These are phyloP conservation scores for Calonectria fujianensis DNA, from an alignment of 2,329 filamentous ascomycete species.

Conservation along the genomic window DNA sequence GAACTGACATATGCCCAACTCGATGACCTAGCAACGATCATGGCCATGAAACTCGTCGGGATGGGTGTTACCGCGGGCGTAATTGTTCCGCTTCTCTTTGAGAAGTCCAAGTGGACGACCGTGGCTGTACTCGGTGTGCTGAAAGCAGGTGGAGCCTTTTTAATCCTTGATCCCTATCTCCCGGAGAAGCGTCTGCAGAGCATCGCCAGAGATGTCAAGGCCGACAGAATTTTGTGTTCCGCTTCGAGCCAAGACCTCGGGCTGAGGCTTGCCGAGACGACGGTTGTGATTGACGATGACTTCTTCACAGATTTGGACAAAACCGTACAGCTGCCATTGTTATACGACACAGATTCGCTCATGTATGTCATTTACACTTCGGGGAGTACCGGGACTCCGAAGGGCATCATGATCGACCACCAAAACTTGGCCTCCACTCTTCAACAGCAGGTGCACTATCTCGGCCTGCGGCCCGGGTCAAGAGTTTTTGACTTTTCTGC, in stretches of 20 bases:
- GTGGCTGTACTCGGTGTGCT: not conserved
- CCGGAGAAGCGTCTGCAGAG: not conserved
- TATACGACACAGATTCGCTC: constrained; percentile 39
- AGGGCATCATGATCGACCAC: constrained; percentile 50
- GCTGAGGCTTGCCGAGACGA: constrained; percentile 19
- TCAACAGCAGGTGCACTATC: constrained; percentile 29
- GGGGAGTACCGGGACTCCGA: constrained; percentile 53
- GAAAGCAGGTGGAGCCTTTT: not conserved
- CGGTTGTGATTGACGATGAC: constrained; percentile 37
- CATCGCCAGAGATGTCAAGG: not conserved
- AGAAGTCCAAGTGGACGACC: not conserved
- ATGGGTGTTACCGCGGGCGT: not conserved
- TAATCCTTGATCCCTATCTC: not conserved
- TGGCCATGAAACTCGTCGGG: not conserved
- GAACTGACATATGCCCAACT: not conserved
- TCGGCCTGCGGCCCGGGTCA: constrained; percentile 26
- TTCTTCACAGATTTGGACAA: not conserved
- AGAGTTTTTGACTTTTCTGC: constrained; percentile 31
- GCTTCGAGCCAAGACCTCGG: constrained; percentile 4
- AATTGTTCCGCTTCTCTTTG: constrained; percentile 2
- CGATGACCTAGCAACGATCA: not conserved
- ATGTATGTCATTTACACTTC: constrained; percentile 53
- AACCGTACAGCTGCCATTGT: not conserved
- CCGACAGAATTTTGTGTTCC: not conserved
- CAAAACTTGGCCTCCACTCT: constrained; percentile 25